Conservation (phyloP, 441 rosid species). For the Eutrema salsugineum region DNA sequence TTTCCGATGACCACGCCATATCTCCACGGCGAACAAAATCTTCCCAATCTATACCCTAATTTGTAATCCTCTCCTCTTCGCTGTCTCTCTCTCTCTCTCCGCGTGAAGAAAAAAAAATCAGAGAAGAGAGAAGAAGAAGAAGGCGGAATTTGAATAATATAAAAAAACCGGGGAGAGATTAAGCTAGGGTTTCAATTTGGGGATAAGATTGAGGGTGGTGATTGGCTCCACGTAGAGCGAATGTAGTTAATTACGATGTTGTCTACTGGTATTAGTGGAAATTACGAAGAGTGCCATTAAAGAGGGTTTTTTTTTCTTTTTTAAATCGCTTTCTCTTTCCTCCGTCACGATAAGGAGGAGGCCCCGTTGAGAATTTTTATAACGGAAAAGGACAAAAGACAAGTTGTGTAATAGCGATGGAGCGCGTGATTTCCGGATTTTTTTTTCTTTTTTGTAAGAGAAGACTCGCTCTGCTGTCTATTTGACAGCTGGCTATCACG, state of each 20-base stretch:
- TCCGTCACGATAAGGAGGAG: constrained; percentile 20
- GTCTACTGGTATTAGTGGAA: background rate
- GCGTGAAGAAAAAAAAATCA: background rate
- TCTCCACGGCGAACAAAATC: background rate
- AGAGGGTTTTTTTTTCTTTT: background rate
- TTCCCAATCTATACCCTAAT: background rate
- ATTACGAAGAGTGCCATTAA: background rate
- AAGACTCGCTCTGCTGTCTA: constrained; percentile 28
- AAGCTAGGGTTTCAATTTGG: constrained; percentile 53
- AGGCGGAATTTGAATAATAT: constrained; percentile 26
- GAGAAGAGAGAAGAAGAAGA: background rate
- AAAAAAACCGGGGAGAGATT: background rate
- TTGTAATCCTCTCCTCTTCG: too few relatives aligned
- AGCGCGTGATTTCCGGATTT: constrained; percentile 41
- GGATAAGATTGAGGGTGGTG: constrained; percentile 51
- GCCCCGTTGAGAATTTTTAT: background rate
- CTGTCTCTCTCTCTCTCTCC: constrained; percentile 3
- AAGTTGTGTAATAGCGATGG: constrained; percentile 34
- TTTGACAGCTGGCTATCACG: constrained; percentile 36
- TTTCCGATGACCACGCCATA: constrained; percentile 23
- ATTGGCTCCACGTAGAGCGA: constrained; percentile 39
- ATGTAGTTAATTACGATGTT: constrained; percentile 32
- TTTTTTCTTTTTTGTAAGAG: background rate
- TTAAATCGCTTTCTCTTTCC: background rate
- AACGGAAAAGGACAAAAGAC: constrained; percentile 25